Evolutionary conservation across 2,329 filamentous ascomycete species (phyloP).

Genomic region (Aulographum hederae): DNA sequence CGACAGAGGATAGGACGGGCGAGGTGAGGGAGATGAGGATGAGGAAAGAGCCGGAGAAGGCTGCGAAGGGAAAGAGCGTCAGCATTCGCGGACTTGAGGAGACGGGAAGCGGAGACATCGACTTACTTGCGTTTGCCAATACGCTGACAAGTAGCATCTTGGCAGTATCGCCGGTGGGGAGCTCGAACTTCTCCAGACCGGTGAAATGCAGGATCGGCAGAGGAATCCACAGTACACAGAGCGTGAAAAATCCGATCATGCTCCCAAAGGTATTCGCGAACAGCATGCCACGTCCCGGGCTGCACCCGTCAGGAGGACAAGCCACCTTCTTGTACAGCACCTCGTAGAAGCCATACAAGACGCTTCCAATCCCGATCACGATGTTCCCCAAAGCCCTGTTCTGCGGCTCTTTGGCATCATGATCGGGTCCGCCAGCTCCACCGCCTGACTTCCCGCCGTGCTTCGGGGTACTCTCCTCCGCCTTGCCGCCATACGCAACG

Average conservation of each 20-base stretch:
- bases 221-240: conserved; percentile 80
- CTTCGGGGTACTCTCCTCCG: no score
- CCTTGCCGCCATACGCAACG: conserved; percentile 64
- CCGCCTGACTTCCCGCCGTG: conserved; percentile 37
- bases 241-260: conserved; percentile 71
- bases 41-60: conserved; percentile 6
- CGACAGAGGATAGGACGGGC: conserved; percentile 81
- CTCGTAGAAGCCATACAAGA: conserved; percentile 93
- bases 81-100: background rate
- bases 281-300: conserved; percentile 74
- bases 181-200: conserved; percentile 64
- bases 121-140: conserved; percentile 61
- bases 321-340: conserved; percentile 88
- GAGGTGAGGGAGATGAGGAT: conserved; percentile 35
- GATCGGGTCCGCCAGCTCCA: conserved; percentile 28
- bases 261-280: conserved; percentile 89
- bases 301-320: conserved; percentile 79
- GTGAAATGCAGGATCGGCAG: conserved; percentile 65
- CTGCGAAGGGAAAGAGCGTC: conserved; percentile 1
- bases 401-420: conserved; percentile 33
- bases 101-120: no score
- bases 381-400: conserved; percentile 63
- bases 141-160: conserved; percentile 68
- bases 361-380: conserved; percentile 75
- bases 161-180: conserved; percentile 61